Evolutionary conservation across 2,329 filamentous ascomycete genomes (phyloP).

Genomic region (Botrytis paeoniae): DNA sequence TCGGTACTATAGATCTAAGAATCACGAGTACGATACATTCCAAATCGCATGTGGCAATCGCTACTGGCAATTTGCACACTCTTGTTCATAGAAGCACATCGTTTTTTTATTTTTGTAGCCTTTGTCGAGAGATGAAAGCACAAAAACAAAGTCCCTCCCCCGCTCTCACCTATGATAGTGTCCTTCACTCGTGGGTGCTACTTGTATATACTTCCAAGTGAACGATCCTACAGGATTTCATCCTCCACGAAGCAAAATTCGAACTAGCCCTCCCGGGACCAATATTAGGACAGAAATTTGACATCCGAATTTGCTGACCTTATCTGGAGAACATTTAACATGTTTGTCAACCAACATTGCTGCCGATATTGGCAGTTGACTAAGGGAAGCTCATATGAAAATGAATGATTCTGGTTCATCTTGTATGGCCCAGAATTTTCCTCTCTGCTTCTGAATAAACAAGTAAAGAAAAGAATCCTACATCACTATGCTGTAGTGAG

Average conservation of each 20-base stretch:
- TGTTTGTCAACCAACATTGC: not conserved
- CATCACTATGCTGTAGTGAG: not conserved
- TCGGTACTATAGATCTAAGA: not conserved
- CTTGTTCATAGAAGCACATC: not conserved
- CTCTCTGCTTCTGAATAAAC: not conserved
- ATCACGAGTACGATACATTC: not conserved
- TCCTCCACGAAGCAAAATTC: not conserved
- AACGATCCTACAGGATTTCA: not conserved
- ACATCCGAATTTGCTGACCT: not conserved
- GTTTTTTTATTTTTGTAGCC: not conserved
- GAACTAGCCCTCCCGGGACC: not conserved
- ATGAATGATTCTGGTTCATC: not conserved
- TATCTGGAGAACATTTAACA: not conserved
- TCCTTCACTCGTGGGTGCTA: not conserved
- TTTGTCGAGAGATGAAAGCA: not conserved
- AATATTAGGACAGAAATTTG: not conserved
- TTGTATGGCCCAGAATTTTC: not conserved
- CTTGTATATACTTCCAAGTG: not conserved
- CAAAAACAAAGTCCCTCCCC: not conserved
- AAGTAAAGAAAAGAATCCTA: not conserved
- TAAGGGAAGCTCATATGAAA: not conserved
- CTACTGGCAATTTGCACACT: not conserved
- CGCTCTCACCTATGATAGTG: not conserved
- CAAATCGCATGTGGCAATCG: not conserved
- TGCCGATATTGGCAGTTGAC: not conserved